phyloP scores from a whole-genome alignment of 1,284 basidiomycete genomes.

The Ceratobasidium sp. region DNA sequence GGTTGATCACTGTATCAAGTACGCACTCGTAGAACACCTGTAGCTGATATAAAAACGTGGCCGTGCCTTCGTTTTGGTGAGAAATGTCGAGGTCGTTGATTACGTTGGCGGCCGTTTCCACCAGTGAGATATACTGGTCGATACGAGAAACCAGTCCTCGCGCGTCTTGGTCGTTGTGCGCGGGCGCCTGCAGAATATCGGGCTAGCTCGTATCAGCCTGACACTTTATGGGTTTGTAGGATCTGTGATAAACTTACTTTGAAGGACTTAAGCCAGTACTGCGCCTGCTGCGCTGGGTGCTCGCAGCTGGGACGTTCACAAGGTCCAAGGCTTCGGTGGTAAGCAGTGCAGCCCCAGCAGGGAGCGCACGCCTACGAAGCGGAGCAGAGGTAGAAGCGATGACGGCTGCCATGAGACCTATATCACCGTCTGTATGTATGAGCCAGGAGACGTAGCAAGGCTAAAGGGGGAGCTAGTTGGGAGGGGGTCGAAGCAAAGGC shows the following conservation, averaged over 20 bases:
- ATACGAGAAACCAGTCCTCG: not conserved
- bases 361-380: not conserved
- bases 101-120: not conserved
- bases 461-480: no score
- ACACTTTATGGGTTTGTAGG: not conserved
- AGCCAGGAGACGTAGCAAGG: no score
- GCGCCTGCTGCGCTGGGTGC: not conserved
- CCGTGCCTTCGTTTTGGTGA: not conserved
- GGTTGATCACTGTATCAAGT: constrained; percentile 56
- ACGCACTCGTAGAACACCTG: constrained; percentile 4
- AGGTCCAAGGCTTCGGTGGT: not conserved
- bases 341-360: not conserved
- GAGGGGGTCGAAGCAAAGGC: no score
- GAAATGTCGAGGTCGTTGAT: not conserved
- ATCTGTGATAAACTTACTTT: not conserved
- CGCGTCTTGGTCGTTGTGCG: not conserved
- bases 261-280: not conserved
- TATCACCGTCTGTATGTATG: no score
- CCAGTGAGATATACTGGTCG: not conserved
- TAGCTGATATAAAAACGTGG: not conserved
- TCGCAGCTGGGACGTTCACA: not conserved
- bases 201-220: constrained; percentile 7
- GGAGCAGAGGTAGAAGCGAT: no score
- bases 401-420: no score
- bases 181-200: not conserved